Percentiles rank a stretch among this genome's conserved stretches.
These are phyloP conservation scores for Tothia fuscella DNA, from an alignment of 2,329 filamentous ascomycete species.

Conservation along the genomic window DNA sequence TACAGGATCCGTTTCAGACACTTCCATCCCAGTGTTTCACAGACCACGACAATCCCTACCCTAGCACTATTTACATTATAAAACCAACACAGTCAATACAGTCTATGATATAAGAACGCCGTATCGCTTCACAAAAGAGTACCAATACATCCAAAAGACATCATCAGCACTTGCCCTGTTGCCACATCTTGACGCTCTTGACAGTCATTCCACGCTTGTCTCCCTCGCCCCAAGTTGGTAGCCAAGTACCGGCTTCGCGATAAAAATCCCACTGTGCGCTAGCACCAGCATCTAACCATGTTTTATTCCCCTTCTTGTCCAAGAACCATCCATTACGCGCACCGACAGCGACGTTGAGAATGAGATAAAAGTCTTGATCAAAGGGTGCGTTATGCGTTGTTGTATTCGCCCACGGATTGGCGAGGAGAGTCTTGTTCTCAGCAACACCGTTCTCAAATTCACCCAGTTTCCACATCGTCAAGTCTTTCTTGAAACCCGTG, in stretches of 20 bases:
- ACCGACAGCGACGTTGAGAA: constrained; percentile 27
- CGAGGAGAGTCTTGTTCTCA: constrained; percentile 24
- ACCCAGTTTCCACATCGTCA: constrained; percentile 27
- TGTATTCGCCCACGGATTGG: constrained; percentile 43
- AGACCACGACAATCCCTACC: no score
- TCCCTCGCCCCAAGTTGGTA: constrained; percentile 13
- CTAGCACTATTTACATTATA: no score
- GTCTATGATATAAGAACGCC: no score
- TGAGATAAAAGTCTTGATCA: constrained; percentile 30
- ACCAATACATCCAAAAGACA: no score
- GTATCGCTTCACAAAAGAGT: no score
- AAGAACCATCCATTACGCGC: constrained; percentile 11
- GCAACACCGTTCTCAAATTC: constrained; percentile 23
- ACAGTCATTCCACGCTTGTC: constrained; percentile 14
- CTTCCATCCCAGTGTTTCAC: no score
- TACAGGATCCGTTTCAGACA: no score
- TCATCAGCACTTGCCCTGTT: constrained; percentile 10
- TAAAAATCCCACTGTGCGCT: constrained; percentile 18
- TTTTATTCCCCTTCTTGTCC: constrained; percentile 40
- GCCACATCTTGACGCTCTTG: constrained; percentile 15
- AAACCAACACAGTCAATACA: no score
- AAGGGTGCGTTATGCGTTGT: constrained; percentile 24
- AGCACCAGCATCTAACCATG: constrained; percentile 55
- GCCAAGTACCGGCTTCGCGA: constrained; percentile 19
- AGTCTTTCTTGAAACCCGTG: constrained; percentile 44